Conservation (phyloP, 768 basidiomycete genomes). For the Suillus clintonianus region DNA sequence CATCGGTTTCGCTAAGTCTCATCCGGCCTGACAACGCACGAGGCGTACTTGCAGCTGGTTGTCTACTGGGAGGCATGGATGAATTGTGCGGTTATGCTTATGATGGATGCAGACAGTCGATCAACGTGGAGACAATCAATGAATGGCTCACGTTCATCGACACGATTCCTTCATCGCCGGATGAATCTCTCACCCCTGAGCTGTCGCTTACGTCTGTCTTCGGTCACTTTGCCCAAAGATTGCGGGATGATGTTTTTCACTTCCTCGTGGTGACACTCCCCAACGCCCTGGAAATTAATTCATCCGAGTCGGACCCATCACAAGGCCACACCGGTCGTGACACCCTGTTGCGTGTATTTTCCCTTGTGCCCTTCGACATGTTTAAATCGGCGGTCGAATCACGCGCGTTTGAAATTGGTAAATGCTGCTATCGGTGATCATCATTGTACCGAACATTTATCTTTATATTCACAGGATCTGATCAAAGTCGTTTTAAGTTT, state of each 20-base stretch:
- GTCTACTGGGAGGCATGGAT: conserved; percentile 84
- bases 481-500: conserved; percentile 89
- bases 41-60: conserved; percentile 82
- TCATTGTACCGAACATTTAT: conserved; percentile 11
- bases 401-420: conserved; percentile 78
- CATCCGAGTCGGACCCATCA: conserved; percentile 40
- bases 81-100: conserved; percentile 82
- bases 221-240: conserved; percentile 72
- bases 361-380: conserved; percentile 82
- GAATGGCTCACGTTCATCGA: conserved; percentile 81
- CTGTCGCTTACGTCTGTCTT: conserved; percentile 60
- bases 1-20: conserved; percentile 64
- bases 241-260: conserved; percentile 77
- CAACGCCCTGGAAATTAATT: conserved; percentile 57
- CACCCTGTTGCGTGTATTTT: conserved; percentile 71
- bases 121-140: conserved; percentile 72
- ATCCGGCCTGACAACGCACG: conserved; percentile 81
- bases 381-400: conserved; percentile 84
- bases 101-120: conserved; percentile 71
- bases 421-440: conserved; percentile 21
- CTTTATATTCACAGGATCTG: conserved; percentile 54
- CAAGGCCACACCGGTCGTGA: conserved; percentile 54
- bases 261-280: conserved; percentile 79
- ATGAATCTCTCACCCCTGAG: conserved; percentile 49
- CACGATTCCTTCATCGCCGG: conserved; percentile 46